Conservation (phyloP, 2,329 filamentous ascomycete genomes). For the Xylariaceae sp. region DNA sequence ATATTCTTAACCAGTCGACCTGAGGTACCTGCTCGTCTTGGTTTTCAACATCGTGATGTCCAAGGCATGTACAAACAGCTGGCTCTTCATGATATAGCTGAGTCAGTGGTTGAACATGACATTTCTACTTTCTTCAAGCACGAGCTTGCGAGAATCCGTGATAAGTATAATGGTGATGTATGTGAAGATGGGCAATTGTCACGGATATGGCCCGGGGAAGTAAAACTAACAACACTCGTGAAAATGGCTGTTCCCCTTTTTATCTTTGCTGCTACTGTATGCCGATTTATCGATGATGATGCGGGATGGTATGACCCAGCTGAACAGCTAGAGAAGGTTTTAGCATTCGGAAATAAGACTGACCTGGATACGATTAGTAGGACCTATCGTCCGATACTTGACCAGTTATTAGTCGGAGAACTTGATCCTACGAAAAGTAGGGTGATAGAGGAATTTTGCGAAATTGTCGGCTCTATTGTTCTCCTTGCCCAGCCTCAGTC, state of each 20-base stretch:
- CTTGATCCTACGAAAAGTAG: constrained; percentile 17
- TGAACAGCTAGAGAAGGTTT: constrained; percentile 4
- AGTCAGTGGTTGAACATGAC: constrained; percentile 42
- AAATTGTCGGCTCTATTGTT: constrained; percentile 42
- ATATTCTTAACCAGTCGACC: constrained; percentile 52
- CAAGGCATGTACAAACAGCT: constrained; percentile 38
- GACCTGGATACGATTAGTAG: neutral
- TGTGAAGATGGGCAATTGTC: too few relatives aligned
- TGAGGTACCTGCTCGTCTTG: constrained; percentile 44
- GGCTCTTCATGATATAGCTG: constrained; percentile 44
- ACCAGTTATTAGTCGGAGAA: constrained; percentile 28
- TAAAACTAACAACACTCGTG: constrained; percentile 7
- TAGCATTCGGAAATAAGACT: neutral
- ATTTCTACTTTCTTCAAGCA: constrained; percentile 42
- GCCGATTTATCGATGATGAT: constrained; percentile 32
- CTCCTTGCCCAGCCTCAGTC: constrained; percentile 31
- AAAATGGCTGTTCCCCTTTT: constrained; percentile 34
- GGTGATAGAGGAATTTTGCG: constrained; percentile 35
- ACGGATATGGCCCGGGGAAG: constrained; percentile 38
- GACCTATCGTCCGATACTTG: constrained; percentile 20
- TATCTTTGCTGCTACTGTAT: constrained; percentile 38
- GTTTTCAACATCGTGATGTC: constrained; percentile 42
- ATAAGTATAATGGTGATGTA: constrained; percentile 33
- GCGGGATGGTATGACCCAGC: constrained; percentile 10
- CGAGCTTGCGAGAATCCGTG: constrained; percentile 39